Evolutionary conservation across 495 filamentous ascomycete species (phyloP).

Genomic region (Lineolata rhizophorae): DNA sequence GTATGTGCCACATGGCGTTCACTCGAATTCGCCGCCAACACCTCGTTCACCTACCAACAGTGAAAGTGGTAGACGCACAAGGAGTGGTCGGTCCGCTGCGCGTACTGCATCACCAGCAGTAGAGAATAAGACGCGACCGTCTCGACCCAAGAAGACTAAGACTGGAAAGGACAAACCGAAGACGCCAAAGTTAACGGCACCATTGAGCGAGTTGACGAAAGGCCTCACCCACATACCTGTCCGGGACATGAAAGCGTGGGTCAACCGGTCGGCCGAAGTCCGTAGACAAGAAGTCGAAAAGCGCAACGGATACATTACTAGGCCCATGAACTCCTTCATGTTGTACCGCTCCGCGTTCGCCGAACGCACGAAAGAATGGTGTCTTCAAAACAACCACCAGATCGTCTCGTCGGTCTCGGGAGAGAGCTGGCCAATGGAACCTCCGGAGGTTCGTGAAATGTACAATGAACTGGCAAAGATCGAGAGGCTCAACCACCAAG

Average conservation of each 20-base stretch:
- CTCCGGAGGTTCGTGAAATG: conserved; percentile 43
- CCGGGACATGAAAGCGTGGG: conserved; percentile 64
- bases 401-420: conserved; percentile 72
- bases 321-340: conserved; percentile 99
- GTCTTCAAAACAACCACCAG: conserved; percentile 81
- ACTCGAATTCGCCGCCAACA: conserved; percentile 17
- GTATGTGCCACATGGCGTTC: conserved; percentile 7
- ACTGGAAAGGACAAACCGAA: conserved; percentile 27
- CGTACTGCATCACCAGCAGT: conserved; percentile 12
- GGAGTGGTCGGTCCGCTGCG: conserved; percentile 24
- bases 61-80: conserved; percentile 17
- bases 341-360: conserved; percentile 87
- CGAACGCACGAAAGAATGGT: conserved; percentile 63
- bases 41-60: conserved; percentile 17
- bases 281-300: conserved; percentile 43
- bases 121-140: conserved; percentile 16
- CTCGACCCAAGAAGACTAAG: conserved; percentile 31
- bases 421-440: conserved; percentile 67
- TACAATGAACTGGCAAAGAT: conserved; percentile 64
- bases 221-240: conserved; percentile 38
- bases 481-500: conserved; percentile 69
- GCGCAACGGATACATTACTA: conserved; percentile 58
- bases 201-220: conserved; percentile 60
- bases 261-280: conserved; percentile 43
- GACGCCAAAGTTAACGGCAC: conserved; percentile 33